Evolutionary conservation across 2,329 filamentous ascomycete species (phyloP), one percentile per base, ranked within the genome.

Genomic region (Westerdykella ornata): DNA sequence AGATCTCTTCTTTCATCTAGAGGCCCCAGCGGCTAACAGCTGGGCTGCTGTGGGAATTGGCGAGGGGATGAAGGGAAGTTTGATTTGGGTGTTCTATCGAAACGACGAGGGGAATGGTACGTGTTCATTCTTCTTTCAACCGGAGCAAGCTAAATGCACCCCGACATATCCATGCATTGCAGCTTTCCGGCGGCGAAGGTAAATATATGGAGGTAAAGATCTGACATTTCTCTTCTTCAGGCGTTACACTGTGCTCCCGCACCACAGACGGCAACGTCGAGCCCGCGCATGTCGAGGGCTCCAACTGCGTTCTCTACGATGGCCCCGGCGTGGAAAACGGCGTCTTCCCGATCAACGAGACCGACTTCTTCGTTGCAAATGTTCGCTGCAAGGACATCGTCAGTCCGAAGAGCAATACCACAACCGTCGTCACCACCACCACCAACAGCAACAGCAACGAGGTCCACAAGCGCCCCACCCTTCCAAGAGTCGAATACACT

Each of bases 21-120:
- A 72, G 43, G 71, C 73, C 30, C 67, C 72, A 20, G 63, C 57
- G 29, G 55, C 58, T 8, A 62, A 68, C 29, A 69, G 72, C 28
- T 81, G 76, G 76, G 70, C 70, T 32, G 75, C 72, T 43, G 59
- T 81, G 32, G 78, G 78, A 28, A 68, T 79, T 29, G 78, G 77
- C 35, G 69, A 66, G 42, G 50, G 69, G 35, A 68, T 71, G 51
- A 78, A 78, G 72, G 60, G 66, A 3, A 69, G 75, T 6, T 65
- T 80, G 17, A 73, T 77, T 43, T 68, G 80, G 34, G 69, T 80
- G 53, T 62, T 73, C n/a, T 80, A 81, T 62, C 62, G 67, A 35
- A 72, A 71, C 42, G 56, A 61, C 4, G 64, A 64, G 5, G 69
- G 67, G 39, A 59, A 68, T 39, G 74, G 53, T 56, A 43, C n/a